Base-by-base conservation (phyloP, 768 basidiomycete genomes). In the Coprinopsis cinerea region DNA sequence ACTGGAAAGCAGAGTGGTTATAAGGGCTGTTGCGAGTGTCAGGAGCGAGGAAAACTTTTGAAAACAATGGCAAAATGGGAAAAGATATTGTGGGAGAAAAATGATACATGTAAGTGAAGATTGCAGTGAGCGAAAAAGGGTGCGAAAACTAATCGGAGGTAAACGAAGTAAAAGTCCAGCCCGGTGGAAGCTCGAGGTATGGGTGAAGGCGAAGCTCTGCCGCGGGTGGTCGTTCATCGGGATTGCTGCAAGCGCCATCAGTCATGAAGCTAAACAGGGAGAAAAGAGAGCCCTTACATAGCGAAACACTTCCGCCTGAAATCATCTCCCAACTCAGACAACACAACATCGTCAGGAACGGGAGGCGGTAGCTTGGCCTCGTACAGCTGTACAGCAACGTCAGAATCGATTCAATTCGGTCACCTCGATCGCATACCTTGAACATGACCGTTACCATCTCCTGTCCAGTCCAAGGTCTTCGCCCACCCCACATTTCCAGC, bases 401-500 rank as follows among this genome's bases (percentile, higher is more conserved):
- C 20, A 47, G 27, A 14, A 28, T 13, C 27, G 4, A 13, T n/a
- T n/a, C n/a, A 42, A 24, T 17, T 2, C 28, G 27, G 37, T 32
- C 20, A 9, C 4, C 27, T 27, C 9, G 23, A 43, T 15, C 45
- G 64, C 76, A 49, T 60, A 92, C 94, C 78, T 94, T 91, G 67
- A 90, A 88, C 85, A 99, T 90, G 52, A 97, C 93, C 1, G 90
- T 85, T 53, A 97, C 78, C 55, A 81, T 81, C 65, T 94, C 90
- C 57, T 94, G 88, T 24, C 89, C 86, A 23, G 76, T 82, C 96
- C 96, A 99, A 2, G 96, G 96, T 39, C 94, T 73, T 61, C 83
- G 79, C n/a, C 96, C 96, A 18, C 90, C 88, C 85, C 92, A 95
- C 96, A 99, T 99, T 67, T 99, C 96, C 55, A 97, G 75, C 14